Evolutionary conservation across 768 basidiomycete species (phyloP), one percentile per base, ranked within the genome.

Genomic region (Trametes cingulata): DNA sequence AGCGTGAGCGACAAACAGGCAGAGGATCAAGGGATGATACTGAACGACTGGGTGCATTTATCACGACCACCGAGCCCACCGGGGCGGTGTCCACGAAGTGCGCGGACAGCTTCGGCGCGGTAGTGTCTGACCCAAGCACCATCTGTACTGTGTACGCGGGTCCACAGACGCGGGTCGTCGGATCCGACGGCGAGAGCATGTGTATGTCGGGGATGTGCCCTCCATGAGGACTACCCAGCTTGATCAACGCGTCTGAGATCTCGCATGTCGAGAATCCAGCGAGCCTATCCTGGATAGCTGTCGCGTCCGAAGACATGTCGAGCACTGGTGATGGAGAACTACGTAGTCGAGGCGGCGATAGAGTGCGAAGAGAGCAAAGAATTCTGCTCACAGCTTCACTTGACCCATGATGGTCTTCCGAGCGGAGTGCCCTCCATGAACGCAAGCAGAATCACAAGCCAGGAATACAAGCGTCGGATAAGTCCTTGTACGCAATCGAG

Each of bases 121-220:
- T 69, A 25, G 73, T 79, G 69, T 91, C 82, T 0, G 80, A 79
- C 0, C 78, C 75, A 7, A 77, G 71, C 10, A 92, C 90, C 84
- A 95, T 91, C 74, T 85, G 80, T 39, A 96, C 93, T 0, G 95
- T 96, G 71, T 91, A 95, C 2, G 91, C 95, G 35, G 87, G 89
- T 2, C 87, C 91, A 68, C 89, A 91, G 47, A 87, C 71, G 50
- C 75, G 77, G 39, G 80, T 73, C 6, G 20, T 36, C 15, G 39
- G 17, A 43, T 77, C 76, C 10, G 75, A 52, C 3, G 83, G 77
- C 12, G 87, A 85, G 55, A 83, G 65, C 75, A 82, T 74, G 53
- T 81, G 74, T 12, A 97, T 81, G 71, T 93, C 93, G 3, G 91
- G 86, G n/a, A 97, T 79, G 67, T 85, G 79, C 1, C 95, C 93